These are phyloP conservation scores for Pedinophyceae sp. DNA, from an alignment of 139 green algal genomes.

Conservation along the genomic window DNA sequence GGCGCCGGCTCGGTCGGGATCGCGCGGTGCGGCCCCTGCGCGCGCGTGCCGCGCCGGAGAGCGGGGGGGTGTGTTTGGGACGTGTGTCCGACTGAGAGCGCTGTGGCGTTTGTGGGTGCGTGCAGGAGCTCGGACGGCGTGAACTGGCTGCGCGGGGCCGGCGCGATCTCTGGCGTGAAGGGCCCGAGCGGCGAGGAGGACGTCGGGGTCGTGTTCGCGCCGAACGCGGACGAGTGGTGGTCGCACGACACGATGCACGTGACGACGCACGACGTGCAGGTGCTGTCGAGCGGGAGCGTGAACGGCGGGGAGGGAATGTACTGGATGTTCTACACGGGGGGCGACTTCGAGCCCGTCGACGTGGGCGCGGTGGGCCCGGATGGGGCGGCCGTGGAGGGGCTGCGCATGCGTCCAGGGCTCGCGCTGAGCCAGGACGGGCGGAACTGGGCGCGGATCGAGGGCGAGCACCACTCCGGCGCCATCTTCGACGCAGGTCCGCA, in stretches of 20 bases:
- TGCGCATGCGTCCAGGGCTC: conserved; percentile 59
- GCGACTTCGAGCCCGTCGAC: conserved; percentile 36
- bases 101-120: conserved; percentile 19
- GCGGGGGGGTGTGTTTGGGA: too few species aligned
- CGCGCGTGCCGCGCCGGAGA: background rate
- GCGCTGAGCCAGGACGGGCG: conserved; percentile 77
- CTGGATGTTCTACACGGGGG: conserved; percentile 91
- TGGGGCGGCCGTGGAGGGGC: conserved; percentile 28
- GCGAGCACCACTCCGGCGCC: conserved; percentile 73
- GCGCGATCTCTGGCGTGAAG: conserved; percentile 23
- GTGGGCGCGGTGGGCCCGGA: conserved; percentile 19
- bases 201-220: conserved; percentile 41
- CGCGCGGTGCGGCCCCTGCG: background rate
- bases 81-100: conserved; percentile 16
- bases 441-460: conserved; percentile 93
- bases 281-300: conserved; percentile 39
- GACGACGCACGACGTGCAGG: conserved; percentile 14
- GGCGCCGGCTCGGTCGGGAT: conserved; percentile 30
- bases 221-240: conserved; percentile 78
- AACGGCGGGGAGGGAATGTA: conserved; percentile 62
- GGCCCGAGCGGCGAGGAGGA: conserved; percentile 24
- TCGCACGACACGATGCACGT: conserved; percentile 73
- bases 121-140: conserved; percentile 52
- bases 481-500: conserved; percentile 12
- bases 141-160: conserved; percentile 34